Percentiles rank a stretch among this genome's conserved stretches.
Conservation (phyloP, 352 stramenopile genomes). For the Phytophthora europaea region DNA sequence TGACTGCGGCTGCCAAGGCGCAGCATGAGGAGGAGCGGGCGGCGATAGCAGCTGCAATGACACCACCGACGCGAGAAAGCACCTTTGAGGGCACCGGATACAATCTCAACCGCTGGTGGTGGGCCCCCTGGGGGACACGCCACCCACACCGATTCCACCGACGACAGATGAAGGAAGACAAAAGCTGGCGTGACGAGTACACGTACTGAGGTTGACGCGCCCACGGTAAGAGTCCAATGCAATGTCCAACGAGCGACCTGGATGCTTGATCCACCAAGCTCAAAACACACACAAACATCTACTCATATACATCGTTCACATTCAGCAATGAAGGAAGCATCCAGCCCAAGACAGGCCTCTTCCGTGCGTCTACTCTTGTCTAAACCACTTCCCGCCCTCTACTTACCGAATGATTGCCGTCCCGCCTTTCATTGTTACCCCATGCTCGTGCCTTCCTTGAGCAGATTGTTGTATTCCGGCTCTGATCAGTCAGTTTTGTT, state of each 20-base stretch:
- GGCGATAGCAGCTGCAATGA: not conserved
- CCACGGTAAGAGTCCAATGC: not conserved
- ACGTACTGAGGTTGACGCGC: not conserved
- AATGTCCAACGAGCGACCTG: not conserved
- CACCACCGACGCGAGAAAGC: conserved; percentile 29
- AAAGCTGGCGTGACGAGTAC: conserved; percentile 22
- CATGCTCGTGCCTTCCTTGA: conserved; percentile 24
- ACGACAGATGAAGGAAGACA: conserved; percentile 4
- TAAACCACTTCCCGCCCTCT: conserved; percentile 25
- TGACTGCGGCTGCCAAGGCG: conserved; percentile 13
- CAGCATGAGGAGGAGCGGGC: conserved; percentile 15
- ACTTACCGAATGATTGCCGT: conserved; percentile 37
- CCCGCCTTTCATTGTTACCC: conserved; percentile 4
- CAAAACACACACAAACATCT: conserved; percentile 15
- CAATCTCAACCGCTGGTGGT: conserved; percentile 22
- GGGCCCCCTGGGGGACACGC: conserved; percentile 13
- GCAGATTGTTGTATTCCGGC: conserved; percentile 26
- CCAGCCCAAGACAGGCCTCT: conserved; percentile 22
- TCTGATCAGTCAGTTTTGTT: conserved; percentile 20
- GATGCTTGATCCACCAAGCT: not conserved
- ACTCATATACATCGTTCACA: conserved; percentile 47
- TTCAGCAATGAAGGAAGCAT: conserved; percentile 41
- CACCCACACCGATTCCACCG: not conserved
- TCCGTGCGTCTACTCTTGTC: conserved; percentile 28
- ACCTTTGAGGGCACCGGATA: conserved; percentile 14